Conservation (phyloP, 2,329 filamentous ascomycete species). For the Pyrenophora teres region DNA sequence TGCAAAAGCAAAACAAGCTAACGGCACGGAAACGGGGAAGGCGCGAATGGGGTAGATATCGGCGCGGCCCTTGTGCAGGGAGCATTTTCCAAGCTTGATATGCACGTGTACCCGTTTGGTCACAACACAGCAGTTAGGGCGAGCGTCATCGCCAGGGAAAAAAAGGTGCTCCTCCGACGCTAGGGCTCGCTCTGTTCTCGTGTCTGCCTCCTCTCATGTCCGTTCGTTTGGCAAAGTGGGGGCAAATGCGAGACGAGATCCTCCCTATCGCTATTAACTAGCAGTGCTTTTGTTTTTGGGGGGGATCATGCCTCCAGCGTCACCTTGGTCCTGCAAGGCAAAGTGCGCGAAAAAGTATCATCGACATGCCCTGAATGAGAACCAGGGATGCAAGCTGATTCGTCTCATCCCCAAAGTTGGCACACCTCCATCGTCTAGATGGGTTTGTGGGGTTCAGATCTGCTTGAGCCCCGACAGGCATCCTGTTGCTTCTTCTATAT, state of each 20-base stretch:
- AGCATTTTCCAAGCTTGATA: neutral
- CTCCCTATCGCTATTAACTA: neutral
- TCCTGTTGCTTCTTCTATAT: slow-evolving; percentile 11
- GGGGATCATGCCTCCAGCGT: neutral
- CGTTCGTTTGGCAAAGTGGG: neutral
- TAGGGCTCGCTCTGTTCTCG: neutral
- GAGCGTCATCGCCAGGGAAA: neutral
- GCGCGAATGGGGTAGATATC: neutral
- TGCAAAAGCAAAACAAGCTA: too few relatives aligned
- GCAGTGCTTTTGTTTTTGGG: neutral
- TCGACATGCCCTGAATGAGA: neutral
- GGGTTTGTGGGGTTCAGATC: neutral
- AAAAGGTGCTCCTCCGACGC: neutral
- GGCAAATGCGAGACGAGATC: neutral
- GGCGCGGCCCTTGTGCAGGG: neutral
- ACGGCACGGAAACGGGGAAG: too few relatives aligned
- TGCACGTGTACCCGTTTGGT: neutral
- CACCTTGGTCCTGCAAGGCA: neutral
- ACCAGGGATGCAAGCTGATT: neutral
- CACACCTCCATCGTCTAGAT: neutral
- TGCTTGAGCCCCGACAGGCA: neutral
- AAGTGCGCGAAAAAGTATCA: slow-evolving; percentile 8
- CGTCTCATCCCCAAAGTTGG: neutral
- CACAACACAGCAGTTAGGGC: neutral
- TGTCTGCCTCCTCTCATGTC: neutral